A percentile compares a stretch with the other conserved stretches of the same genome.
phyloP scores from a whole-genome alignment of 2,329 filamentous ascomycete species.

The Fusarium sp. region DNA sequence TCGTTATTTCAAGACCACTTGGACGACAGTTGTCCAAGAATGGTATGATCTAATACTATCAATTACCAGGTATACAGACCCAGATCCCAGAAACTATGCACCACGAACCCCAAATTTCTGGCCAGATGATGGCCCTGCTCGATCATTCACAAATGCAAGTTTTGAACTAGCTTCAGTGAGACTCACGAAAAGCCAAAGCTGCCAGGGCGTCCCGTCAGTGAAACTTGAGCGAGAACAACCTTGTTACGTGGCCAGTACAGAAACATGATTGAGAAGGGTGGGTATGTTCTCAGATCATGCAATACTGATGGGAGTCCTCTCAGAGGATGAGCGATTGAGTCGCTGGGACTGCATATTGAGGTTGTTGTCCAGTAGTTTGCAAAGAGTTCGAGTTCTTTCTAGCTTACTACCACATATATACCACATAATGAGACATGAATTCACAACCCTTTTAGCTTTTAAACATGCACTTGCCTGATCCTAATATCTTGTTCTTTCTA shows the following conservation, averaged over 20 bases:
- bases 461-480: background rate
- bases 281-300: background rate
- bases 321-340: background rate
- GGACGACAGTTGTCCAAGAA: background rate
- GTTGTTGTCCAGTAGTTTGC: background rate
- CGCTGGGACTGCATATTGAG: background rate
- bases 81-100: background rate
- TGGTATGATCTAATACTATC: background rate
- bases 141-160: background rate
- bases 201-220: background rate
- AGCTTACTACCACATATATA: background rate
- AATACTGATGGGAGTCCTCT: background rate
- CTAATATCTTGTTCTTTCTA: background rate
- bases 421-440: conserved; percentile 10
- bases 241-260: background rate
- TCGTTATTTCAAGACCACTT: background rate
- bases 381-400: background rate
- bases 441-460: background rate
- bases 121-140: background rate
- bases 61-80: background rate
- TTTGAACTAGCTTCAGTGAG: background rate
- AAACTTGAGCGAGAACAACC: background rate
- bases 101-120: background rate
- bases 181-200: background rate
- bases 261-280: background rate